A percentile compares a stretch with the other conserved stretches of the same genome.
These are phyloP conservation scores for Verticillium dahliae DNA, from an alignment of 2,329 filamentous ascomycete genomes.

Conservation along the genomic window DNA sequence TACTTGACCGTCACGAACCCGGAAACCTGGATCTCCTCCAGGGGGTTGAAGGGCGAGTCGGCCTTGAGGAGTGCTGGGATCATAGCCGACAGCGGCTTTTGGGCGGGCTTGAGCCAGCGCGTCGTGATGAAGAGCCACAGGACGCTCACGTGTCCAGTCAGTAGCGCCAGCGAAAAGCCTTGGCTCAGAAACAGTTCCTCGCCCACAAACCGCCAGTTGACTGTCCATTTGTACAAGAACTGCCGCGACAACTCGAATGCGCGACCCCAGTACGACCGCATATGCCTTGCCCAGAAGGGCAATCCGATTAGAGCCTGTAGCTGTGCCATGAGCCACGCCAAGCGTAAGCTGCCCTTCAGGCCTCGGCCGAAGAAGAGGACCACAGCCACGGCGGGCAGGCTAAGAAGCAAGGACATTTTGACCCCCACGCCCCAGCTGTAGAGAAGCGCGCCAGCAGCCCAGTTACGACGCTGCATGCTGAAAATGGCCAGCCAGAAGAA, in stretches of 20 bases:
- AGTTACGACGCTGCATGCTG: slow-evolving; percentile 66
- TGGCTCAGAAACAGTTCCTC: slow-evolving; percentile 70
- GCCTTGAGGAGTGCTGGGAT: slow-evolving; percentile 33
- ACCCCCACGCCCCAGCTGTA: slow-evolving; percentile 80
- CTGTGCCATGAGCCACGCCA: slow-evolving; percentile 67
- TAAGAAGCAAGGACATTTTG: slow-evolving; percentile 88
- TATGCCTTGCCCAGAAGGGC: slow-evolving; percentile 64
- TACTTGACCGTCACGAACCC: slow-evolving; percentile 61
- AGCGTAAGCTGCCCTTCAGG: slow-evolving; percentile 55
- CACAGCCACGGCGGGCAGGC: slow-evolving; percentile 72
- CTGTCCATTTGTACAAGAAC: slow-evolving; percentile 97
- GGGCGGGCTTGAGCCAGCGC: slow-evolving; percentile 67
- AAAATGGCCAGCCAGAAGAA: slow-evolving; percentile 80
- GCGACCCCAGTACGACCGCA: slow-evolving; percentile 65
- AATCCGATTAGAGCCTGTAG: slow-evolving; percentile 62
- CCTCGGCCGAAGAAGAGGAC: slow-evolving; percentile 71
- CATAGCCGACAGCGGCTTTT: slow-evolving; percentile 51
- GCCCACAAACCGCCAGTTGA: slow-evolving; percentile 95
- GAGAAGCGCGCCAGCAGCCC: slow-evolving; percentile 64
- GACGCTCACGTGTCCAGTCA: slow-evolving; percentile 59
- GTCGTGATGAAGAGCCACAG: slow-evolving; percentile 59
- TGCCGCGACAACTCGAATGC: slow-evolving; percentile 88
- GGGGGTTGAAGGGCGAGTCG: slow-evolving; percentile 35
- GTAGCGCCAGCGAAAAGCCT: slow-evolving; percentile 60
- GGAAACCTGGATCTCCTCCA: slow-evolving; percentile 51